A percentile compares a stretch with the other conserved stretches of the same genome.
These are phyloP conservation scores for Penicillium vulpinum DNA, from an alignment of 2,329 filamentous ascomycete species.

Conservation along the genomic window DNA sequence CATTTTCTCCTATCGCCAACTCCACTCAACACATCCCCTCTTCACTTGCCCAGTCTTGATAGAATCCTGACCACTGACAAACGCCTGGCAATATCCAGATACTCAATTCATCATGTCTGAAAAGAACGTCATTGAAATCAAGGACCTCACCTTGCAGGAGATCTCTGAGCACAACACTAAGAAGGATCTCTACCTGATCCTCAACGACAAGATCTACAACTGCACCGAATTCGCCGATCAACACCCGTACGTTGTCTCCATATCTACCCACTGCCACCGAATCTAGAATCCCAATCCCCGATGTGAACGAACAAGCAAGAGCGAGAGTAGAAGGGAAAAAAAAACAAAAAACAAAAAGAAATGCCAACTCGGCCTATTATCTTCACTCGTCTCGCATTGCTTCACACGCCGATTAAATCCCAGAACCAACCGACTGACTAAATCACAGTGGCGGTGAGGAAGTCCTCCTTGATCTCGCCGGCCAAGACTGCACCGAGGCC, in stretches of 20 bases:
- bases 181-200: conserved; percentile 85
- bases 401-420: neutral
- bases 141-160: conserved; percentile 73
- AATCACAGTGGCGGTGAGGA: conserved; percentile 88
- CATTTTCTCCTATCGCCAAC: conserved; percentile 7
- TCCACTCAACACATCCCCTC: conserved; percentile 7
- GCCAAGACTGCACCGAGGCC: conserved; percentile 94
- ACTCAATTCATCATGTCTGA: conserved; percentile 50
- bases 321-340: neutral
- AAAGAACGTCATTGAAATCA: conserved; percentile 49
- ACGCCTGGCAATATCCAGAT: neutral
- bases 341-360: neutral
- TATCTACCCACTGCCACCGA: neutral
- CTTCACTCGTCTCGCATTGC: neutral
- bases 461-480: conserved; percentile 91
- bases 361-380: neutral
- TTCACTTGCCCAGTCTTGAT: neutral
- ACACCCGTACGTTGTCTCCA: conserved; percentile 69
- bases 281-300: neutral
- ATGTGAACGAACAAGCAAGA: neutral
- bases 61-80: neutral
- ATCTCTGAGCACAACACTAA: conserved; percentile 84
- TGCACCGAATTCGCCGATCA: conserved; percentile 87
- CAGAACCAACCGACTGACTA: conserved; percentile 11
- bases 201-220: conserved; percentile 98